These are phyloP conservation scores for Piloderma croceum DNA, from an alignment of 768 basidiomycete species.

Conservation along the genomic window DNA sequence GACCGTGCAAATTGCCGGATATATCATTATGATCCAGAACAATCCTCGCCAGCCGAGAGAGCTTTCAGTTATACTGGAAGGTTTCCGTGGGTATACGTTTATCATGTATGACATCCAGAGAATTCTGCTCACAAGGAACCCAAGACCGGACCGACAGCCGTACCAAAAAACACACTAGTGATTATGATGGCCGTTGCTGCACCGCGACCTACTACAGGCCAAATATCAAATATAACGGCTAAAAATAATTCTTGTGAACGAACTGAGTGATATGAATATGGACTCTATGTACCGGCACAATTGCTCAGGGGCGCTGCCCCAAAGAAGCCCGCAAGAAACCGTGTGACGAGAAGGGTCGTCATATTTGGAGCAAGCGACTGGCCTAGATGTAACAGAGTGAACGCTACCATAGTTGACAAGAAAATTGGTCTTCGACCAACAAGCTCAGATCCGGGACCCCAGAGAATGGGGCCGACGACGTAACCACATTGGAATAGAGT, in stretches of 20 bases:
- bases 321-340: conserved; percentile 62
- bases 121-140: conserved; percentile 51
- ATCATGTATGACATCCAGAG: conserved; percentile 13
- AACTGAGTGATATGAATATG: neutral
- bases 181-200: conserved; percentile 54
- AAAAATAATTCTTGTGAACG: neutral
- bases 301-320: conserved; percentile 55
- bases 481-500: conserved; percentile 49
- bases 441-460: conserved; percentile 60
- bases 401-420: conserved; percentile 42
- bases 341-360: conserved; percentile 49
- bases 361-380: conserved; percentile 58
- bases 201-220: conserved; percentile 46
- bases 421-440: conserved; percentile 50
- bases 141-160: conserved; percentile 58
- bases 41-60: conserved; percentile 58
- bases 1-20: conserved; percentile 46
- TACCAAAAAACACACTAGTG: conserved; percentile 57
- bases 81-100: neutral
- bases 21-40: conserved; percentile 67
- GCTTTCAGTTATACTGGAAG: conserved; percentile 41
- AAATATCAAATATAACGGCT: conserved; percentile 56
- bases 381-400: conserved; percentile 53
- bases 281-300: conserved; percentile 34
- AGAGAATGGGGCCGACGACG: conserved; percentile 46